These are phyloP conservation scores for Barnettozyma botsteinii DNA, from an alignment of 805 yeast genomes.

Conservation along the genomic window DNA sequence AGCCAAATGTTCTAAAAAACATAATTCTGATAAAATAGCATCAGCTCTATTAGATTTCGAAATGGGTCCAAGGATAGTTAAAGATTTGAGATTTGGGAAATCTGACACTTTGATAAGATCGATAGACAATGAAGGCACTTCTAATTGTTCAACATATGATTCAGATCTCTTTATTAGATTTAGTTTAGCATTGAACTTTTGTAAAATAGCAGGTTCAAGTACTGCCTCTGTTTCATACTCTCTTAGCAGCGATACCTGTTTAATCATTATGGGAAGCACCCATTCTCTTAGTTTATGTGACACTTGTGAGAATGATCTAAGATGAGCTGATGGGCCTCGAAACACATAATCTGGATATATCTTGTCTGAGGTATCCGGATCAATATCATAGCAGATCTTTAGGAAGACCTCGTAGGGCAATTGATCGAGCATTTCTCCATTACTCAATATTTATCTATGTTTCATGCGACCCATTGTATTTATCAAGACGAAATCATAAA, in stretches of 20 bases:
- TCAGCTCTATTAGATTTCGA: neutral
- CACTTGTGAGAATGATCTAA: constrained; percentile 10
- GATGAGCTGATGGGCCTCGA: constrained; percentile 2
- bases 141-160: constrained; percentile 9
- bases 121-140: neutral
- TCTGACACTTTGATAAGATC: neutral
- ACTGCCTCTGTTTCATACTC: constrained; percentile 7
- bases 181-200: neutral
- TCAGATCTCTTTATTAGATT: neutral
- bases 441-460: too few species aligned
- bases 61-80: constrained; percentile 14
- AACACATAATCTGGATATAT: constrained; percentile 13
- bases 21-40: neutral
- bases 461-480: too few species aligned
- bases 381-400: constrained; percentile 2
- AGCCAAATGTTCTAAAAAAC: constrained; percentile 12
- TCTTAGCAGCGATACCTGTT: constrained; percentile 13
- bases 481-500: too few species aligned
- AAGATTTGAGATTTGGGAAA: constrained; percentile 10
- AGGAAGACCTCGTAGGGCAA: constrained; percentile 13
- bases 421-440: constrained; percentile 1
- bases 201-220: neutral
- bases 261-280: constrained; percentile 6
- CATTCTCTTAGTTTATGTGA: constrained; percentile 9
- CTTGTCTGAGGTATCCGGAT: neutral